phyloP scores from a whole-genome alignment of 2,329 filamentous ascomycete genomes.

The Lomentospora prolificans region DNA sequence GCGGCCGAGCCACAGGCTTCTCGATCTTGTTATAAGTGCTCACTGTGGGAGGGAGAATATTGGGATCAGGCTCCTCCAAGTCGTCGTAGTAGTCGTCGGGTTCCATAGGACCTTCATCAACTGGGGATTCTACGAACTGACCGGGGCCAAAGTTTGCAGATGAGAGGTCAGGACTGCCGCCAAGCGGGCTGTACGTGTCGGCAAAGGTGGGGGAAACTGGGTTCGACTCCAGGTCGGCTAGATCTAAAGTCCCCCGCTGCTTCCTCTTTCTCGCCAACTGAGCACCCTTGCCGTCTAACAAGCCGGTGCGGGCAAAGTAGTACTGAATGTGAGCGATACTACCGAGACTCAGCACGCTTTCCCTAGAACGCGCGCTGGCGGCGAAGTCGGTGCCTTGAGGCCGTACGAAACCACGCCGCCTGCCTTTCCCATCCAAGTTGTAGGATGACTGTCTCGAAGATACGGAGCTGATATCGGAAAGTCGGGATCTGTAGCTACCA shows the following conservation, averaged over 20 bases:
- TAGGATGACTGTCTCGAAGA: conserved; percentile 13
- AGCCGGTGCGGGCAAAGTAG: conserved; percentile 90
- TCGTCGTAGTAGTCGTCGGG: conserved; percentile 46
- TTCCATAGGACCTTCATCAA: conserved; percentile 24
- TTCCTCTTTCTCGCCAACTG: conserved; percentile 66
- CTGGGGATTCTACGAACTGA: conserved; percentile 36
- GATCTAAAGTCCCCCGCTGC: conserved; percentile 47
- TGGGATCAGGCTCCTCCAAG: conserved; percentile 55
- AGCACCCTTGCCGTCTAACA: conserved; percentile 87
- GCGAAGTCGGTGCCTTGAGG: conserved; percentile 85
- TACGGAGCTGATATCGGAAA: conserved; percentile 30
- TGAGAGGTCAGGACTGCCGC: conserved; percentile 46
- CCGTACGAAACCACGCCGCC: conserved; percentile 74
- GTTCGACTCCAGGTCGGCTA: conserved; percentile 38
- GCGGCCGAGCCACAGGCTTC: conserved; percentile 72
- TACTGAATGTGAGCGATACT: conserved; percentile 97
- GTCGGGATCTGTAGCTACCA: conserved; percentile 40
- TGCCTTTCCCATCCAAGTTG: conserved; percentile 27
- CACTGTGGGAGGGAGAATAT: conserved; percentile 91
- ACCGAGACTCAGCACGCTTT: conserved; percentile 91
- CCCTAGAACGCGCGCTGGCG: conserved; percentile 76
- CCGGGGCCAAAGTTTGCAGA: conserved; percentile 27
- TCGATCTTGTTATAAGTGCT: conserved; percentile 89
- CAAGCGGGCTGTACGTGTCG: conserved; percentile 49
- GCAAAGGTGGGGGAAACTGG: conserved; percentile 20